phyloP scores from a whole-genome alignment of 1,139 yeast genomes.

The Zygosaccharomyces sapae region DNA sequence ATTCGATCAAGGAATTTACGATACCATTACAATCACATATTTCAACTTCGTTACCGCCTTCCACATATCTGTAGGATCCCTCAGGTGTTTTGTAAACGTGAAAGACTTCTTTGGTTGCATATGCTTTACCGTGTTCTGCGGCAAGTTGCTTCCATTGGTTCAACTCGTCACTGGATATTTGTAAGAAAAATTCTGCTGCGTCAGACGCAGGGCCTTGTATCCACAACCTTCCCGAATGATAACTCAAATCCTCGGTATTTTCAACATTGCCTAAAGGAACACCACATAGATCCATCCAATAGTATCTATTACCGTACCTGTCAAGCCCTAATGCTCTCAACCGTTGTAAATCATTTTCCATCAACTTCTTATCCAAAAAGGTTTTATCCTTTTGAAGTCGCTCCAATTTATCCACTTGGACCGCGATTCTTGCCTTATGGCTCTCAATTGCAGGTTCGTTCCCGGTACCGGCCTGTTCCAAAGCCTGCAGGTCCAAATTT shows the following conservation, averaged over 20 bases:
- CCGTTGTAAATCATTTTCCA: conserved; percentile 74
- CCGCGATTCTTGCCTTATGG: conserved; percentile 13
- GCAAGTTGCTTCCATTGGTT: conserved; percentile 36
- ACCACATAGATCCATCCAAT: conserved; percentile 94
- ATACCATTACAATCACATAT: conserved; percentile 46
- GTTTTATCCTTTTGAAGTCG: conserved; percentile 46
- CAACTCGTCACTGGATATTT: conserved; percentile 38
- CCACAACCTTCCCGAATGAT: conserved; percentile 80
- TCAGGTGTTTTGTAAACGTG: conserved; percentile 21
- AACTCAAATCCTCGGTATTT: conserved; percentile 33
- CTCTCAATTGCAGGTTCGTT: conserved; percentile 6
- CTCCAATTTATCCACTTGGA: conserved; percentile 36
- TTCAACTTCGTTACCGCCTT: conserved; percentile 24
- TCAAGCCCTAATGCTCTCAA: conserved; percentile 77
- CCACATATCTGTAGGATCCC: conserved; percentile 24
- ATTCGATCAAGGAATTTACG: conserved; percentile 26
- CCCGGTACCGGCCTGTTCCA: conserved; percentile 6
- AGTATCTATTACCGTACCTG: conserved; percentile 76
- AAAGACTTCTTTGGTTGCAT: conserved; percentile 31
- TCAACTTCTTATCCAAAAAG: conserved; percentile 52
- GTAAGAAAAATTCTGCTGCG: conserved; percentile 48
- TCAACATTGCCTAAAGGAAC: conserved; percentile 54
- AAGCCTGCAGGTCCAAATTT: conserved; percentile 10
- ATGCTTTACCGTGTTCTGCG: conserved; percentile 22
- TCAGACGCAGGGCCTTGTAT: conserved; percentile 83